Evolutionary conservation across 805 yeast genomes (phyloP).

Genomic region (Metschnikowia borealis): DNA sequence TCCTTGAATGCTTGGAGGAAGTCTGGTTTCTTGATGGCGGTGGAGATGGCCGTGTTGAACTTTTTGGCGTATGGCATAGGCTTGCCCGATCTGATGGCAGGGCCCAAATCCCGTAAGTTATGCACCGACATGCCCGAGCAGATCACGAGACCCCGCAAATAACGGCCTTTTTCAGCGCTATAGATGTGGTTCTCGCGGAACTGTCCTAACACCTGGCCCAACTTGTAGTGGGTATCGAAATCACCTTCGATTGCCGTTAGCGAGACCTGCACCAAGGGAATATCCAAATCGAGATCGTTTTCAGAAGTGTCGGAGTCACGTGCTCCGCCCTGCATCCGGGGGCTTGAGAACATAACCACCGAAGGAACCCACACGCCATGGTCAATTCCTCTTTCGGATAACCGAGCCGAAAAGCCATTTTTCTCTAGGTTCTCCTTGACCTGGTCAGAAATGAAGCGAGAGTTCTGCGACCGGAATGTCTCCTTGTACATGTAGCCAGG

Average conservation of each 20-base stretch:
- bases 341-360: conserved; percentile 57
- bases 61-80: conserved; percentile 46
- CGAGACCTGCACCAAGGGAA: conserved; percentile 50
- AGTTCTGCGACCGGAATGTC: conserved; percentile 51
- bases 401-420: conserved; percentile 41
- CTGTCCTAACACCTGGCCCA: conserved; percentile 53
- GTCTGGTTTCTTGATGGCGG: conserved; percentile 31
- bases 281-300: conserved; percentile 36
- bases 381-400: conserved; percentile 64
- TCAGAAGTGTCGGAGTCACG: too few relatives aligned
- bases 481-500: conserved; percentile 62
- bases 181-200: conserved; percentile 44
- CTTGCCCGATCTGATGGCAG: conserved; percentile 11
- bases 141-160: conserved; percentile 43
- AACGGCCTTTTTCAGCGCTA: conserved; percentile 22
- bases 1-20: conserved; percentile 36
- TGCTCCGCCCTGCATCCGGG: conserved; percentile 6
- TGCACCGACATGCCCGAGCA: conserved; percentile 82
- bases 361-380: conserved; percentile 85
- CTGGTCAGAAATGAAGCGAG: conserved; percentile 39
- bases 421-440: conserved; percentile 39
- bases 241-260: conserved; percentile 37
- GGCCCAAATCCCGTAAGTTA: conserved; percentile 55
- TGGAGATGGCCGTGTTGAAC: conserved; percentile 45
- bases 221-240: conserved; percentile 42